phyloP scores from a whole-genome alignment of 176 grass and related monocot species.

The Metroxylon sagu region DNA sequence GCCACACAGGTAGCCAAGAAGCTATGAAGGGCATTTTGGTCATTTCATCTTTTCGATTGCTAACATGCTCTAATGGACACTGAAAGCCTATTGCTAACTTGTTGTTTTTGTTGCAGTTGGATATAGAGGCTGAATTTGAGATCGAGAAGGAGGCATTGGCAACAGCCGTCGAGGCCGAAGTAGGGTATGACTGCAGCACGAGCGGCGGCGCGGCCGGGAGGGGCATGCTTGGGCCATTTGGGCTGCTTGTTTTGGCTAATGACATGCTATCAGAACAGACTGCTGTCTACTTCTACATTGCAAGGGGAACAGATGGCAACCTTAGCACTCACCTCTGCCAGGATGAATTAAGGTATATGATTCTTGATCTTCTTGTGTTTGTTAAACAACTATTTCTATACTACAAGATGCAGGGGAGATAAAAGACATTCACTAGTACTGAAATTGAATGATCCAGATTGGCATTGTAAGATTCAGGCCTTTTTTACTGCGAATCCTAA shows the following conservation, averaged over 20 bases:
- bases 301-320: slow-evolving; percentile 41
- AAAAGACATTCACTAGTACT: too few species aligned
- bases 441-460: too few species aligned
- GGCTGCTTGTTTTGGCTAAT: slow-evolving; percentile 64
- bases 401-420: too few species aligned
- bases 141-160: slow-evolving; percentile 26
- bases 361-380: not conserved
- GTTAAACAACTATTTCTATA: too few species aligned
- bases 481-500: too few species aligned
- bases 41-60: too few species aligned
- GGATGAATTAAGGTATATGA: slow-evolving; percentile 41
- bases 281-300: slow-evolving; percentile 72
- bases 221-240: slow-evolving; percentile 66
- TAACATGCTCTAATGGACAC: too few species aligned
- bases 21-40: too few species aligned
- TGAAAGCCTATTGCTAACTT: too few species aligned
- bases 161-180: slow-evolving; percentile 32
- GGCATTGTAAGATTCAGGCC: too few species aligned
- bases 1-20: slow-evolving; percentile 35
- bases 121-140: slow-evolving; percentile 65
- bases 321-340: slow-evolving; percentile 80
- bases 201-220: slow-evolving; percentile 39
- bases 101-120: slow-evolving; percentile 31
- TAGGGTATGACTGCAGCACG: slow-evolving; percentile 74
- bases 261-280: slow-evolving; percentile 44